Evolutionary conservation across 495 filamentous ascomycete species (phyloP).

Genomic region (Apiosordaria backusii): DNA sequence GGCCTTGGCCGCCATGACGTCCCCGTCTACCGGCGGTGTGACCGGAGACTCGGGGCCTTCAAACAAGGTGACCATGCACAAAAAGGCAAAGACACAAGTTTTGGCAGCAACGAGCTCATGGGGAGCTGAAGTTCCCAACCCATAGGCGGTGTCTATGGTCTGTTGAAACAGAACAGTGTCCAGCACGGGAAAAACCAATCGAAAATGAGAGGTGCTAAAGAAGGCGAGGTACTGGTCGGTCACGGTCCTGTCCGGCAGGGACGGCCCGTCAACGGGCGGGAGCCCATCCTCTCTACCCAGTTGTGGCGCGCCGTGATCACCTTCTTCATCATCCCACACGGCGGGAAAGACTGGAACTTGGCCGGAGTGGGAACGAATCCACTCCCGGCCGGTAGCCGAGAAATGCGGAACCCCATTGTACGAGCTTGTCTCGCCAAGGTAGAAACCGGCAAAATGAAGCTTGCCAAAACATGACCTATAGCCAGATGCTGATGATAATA

Average conservation of each 20-base stretch:
- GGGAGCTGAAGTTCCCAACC: not conserved
- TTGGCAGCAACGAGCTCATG: conserved; percentile 26
- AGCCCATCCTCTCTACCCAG: not conserved
- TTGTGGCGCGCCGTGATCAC: not conserved
- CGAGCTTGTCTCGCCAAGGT: conserved; percentile 45
- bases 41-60: conserved; percentile 15
- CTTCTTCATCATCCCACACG: conserved; percentile 27
- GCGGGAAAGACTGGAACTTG: conserved; percentile 38
- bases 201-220: conserved; percentile 30
- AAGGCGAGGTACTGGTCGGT: conserved; percentile 20
- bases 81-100: conserved; percentile 47
- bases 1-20: conserved; percentile 36
- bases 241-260: conserved; percentile 16
- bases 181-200: conserved; percentile 43
- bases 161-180: conserved; percentile 40
- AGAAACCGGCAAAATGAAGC: conserved; percentile 48
- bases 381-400: conserved; percentile 43
- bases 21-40: conserved; percentile 32
- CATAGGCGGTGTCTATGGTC: conserved; percentile 44
- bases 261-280: not conserved
- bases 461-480: conserved; percentile 25
- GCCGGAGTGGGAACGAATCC: conserved; percentile 47
- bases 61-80: conserved; percentile 37
- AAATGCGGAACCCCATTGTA: conserved; percentile 48
- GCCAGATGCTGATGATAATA: conserved; percentile 4